Base-by-base conservation (phyloP, 257 asterid genomes). In the Solanum peruvianum region DNA sequence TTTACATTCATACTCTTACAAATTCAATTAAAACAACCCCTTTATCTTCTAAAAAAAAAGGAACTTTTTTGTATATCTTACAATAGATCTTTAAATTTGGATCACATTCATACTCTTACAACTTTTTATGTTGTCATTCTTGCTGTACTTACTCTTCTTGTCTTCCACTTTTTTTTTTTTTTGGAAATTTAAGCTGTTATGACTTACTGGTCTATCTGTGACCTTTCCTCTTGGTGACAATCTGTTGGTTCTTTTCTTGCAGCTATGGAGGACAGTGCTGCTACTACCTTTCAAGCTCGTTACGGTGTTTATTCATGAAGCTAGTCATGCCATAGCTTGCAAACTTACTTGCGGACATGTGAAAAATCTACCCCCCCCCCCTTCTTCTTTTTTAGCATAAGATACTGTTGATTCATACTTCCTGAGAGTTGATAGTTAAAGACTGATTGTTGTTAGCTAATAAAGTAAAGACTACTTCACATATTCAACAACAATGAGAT, bases 301-400 rank as follows among this genome's bases (percentile, higher is more conserved):
- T 5, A 89, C 93, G 4, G 90, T 91, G 75, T 91, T 89, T 80
- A 88, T 91, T 83, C 93, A 91, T 64, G 93, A 91, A 88, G 93
- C 91, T 56, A 91, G 92, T 85, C 93, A 91, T 67, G 92, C 93
- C 23, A 88, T 91, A 87, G 93, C 93, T 84, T 89, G 92, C 86
- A 89, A 89, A 87, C 90, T 91, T 84, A 89, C 92, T 66, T 89
- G 93, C 42, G 93, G 93, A 67, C 92, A 91, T 82, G 93, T 88
- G 80, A 89, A 89, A 12, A 52, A 9, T 14, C 35, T 3, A 1
- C 42, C 35, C 42, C 58, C 37, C 42, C 83, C 37, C 37, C 37
- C 27, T 27, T 45, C 14, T 66, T 18, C 73, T 39, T 31, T 16
- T 49, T 83, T 58, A 47, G 42, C 42, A 72, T 72, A 39, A 33